phyloP scores from a whole-genome alignment of 2,329 filamentous ascomycete genomes.

The Pseudocercospora fijiensis region DNA sequence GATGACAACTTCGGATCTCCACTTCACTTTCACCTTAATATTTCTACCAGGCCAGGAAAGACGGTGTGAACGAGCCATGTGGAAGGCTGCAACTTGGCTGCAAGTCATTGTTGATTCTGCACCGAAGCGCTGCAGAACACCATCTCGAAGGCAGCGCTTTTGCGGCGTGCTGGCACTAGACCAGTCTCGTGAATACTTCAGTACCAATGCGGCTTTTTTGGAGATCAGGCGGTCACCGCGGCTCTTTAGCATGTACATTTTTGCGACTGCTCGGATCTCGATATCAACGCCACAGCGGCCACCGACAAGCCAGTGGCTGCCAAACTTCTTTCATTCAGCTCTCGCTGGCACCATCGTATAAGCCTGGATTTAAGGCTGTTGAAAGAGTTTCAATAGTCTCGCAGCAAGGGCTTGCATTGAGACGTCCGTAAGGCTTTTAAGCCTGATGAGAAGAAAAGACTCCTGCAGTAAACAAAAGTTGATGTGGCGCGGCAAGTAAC shows the following conservation, averaged over 20 bases:
- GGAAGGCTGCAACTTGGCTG: neutral
- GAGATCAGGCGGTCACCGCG: neutral
- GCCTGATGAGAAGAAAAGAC: neutral
- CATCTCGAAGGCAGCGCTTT: neutral
- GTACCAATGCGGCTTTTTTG: neutral
- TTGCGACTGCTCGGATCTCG: neutral
- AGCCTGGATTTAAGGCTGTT: neutral
- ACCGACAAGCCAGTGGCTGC: neutral
- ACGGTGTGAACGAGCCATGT: neutral
- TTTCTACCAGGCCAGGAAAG: neutral
- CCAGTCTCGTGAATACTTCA: neutral
- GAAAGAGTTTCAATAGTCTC: neutral
- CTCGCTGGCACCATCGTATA: neutral
- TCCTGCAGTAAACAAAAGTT: neutral
- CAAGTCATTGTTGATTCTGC: neutral
- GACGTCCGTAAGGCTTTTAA: neutral
- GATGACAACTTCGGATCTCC: constrained; percentile 2
- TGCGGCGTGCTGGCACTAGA: neutral
- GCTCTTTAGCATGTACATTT: neutral
- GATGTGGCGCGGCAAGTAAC: neutral
- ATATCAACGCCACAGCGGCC: neutral
- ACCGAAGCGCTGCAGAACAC: neutral
- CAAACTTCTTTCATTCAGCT: neutral
- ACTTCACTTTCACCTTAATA: neutral
- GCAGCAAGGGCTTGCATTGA: neutral